Base-by-base conservation (phyloP, 345 rosid species). In the Populus pruinosa region DNA sequence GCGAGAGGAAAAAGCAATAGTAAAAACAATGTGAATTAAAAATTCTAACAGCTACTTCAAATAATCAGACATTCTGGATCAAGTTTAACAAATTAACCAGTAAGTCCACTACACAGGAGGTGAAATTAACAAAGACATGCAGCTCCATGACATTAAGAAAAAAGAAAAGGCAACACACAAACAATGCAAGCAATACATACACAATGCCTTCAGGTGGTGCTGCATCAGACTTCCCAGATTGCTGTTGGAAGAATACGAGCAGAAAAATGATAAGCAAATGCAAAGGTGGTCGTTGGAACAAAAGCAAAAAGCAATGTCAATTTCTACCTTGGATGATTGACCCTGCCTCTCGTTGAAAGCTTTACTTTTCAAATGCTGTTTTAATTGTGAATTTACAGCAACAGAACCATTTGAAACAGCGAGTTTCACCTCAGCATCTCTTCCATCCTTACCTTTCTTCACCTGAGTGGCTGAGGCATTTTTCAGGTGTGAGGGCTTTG, bases 401-500 rank as follows among this genome's bases (percentile, higher is more conserved):
- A 65, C 82, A 75, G 87, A 80, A 78, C 92, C 99, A 83, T 91
- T 94, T 47, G 95, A 78, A 72, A 82, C 77, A 65, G 79, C 76
- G 29, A 77, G 53, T 11, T 41, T 67, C 33, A 64, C 85, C 77
- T 78, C 90, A 29, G 69, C 82, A 85, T 44, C 78, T 73, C 86
- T 85, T 41, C 76, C 88, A 80, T 86, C 90, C 69, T 78, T 89
- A 63, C 77, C 80, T 79, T 84, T 89, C 86, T 86, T 88, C 77
- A 75, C 41, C 41, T 73, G 86, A 36, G 81, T 82, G n/a, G 85
- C 83, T 71, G 89, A 77, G 76, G 62, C 70, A 83, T 44, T 88
- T 88, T 85, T 87, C 62, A 73, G 63, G 31, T 77, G 83, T 23
- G 82, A n/a, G 44, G 75, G 73, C 86, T 89, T 93, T 82, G 84